phyloP scores from a whole-genome alignment of 2,329 filamentous ascomycete species.

The Penicillium sp. region DNA sequence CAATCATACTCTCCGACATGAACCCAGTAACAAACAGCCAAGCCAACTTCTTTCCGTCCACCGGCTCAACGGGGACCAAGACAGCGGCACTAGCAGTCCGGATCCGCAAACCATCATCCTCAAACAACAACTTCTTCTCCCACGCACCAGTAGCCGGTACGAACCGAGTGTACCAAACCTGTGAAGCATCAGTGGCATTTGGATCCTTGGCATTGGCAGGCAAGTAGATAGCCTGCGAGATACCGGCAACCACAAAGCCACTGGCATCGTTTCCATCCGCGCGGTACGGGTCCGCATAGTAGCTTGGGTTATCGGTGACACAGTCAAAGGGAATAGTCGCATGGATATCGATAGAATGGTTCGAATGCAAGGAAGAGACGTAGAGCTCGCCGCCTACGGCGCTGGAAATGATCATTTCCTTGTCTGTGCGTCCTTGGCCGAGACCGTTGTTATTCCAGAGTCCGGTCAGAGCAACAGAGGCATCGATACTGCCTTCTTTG shows the following conservation, averaged over 20 bases:
- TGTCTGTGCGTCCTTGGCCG: conserved; percentile 47
- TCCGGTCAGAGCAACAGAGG: conserved; percentile 45
- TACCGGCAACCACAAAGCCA: conserved; percentile 56
- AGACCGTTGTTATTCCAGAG: conserved; percentile 62
- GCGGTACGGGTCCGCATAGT: conserved; percentile 58
- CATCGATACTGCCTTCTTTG: conserved; percentile 36
- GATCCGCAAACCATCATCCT: conserved; percentile 58
- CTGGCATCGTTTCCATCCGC: conserved; percentile 50
- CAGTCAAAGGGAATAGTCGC: conserved; percentile 50
- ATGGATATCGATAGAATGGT: conserved; percentile 42
- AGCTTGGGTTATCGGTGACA: conserved; percentile 60
- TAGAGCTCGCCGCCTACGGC: conserved; percentile 52
- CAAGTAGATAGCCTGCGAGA: conserved; percentile 47
- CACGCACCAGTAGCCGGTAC: conserved; percentile 33
- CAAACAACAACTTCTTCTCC: conserved; percentile 55
- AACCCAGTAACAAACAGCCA: conserved; percentile 64
- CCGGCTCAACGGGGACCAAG: conserved; percentile 56
- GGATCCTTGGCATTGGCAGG: conserved; percentile 32
- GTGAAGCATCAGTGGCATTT: conserved; percentile 42
- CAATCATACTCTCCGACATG: conserved; percentile 51
- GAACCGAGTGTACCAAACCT: conserved; percentile 51
- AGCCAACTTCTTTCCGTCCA: conserved; percentile 49
- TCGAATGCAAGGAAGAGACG: conserved; percentile 32
- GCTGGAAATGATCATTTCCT: conserved; percentile 41
- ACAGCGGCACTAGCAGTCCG: conserved; percentile 56